Percentiles rank a stretch among this genome's conserved stretches.
Conservation (phyloP, 805 yeast genomes). For the Metschnikowia henanensis region DNA sequence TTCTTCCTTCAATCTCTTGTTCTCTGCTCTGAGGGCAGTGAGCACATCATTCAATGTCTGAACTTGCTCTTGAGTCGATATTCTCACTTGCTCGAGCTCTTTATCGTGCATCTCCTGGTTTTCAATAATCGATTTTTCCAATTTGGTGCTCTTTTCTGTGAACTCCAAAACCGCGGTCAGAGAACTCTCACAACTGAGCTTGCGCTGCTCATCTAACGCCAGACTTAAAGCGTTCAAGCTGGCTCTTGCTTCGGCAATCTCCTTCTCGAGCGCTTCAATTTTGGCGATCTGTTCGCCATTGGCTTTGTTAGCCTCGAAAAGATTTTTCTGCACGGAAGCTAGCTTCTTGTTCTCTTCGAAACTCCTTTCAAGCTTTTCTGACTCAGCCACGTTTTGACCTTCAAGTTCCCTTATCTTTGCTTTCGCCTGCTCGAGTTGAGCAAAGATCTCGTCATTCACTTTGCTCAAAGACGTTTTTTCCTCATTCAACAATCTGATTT, state of each 20-base stretch:
- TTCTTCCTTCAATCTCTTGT: neutral
- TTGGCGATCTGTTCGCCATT: slow-evolving; percentile 5
- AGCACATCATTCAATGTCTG: slow-evolving; percentile 5
- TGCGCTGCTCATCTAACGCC: slow-evolving; percentile 48
- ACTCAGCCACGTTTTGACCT: neutral
- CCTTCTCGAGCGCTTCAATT: slow-evolving; percentile 6
- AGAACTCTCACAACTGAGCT: slow-evolving; percentile 47
- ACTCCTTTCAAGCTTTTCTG: slow-evolving; percentile 5
- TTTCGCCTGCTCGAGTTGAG: slow-evolving; percentile 1
- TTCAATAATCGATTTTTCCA: slow-evolving; percentile 13
- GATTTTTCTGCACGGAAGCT: slow-evolving; percentile 5
- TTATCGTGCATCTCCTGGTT: slow-evolving; percentile 12
- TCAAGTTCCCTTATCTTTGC: slow-evolving; percentile 9
- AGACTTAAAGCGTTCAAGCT: slow-evolving; percentile 1
- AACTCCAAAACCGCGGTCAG: slow-evolving; percentile 39
- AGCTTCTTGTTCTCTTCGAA: slow-evolving; percentile 10
- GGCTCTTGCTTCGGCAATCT: slow-evolving; percentile 7
- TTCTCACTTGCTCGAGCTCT: slow-evolving; percentile 8
- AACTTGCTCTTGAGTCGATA: slow-evolving; percentile 6
- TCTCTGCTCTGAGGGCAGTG: slow-evolving; percentile 2
- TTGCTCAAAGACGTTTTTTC: slow-evolving; percentile 14
- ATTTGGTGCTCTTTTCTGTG: slow-evolving; percentile 13
- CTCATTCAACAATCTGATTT: slow-evolving; percentile 9
- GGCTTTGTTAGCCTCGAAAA: slow-evolving; percentile 5
- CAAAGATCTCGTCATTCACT: slow-evolving; percentile 2